Percentiles rank a stretch among this genome's conserved stretches.
Conservation (phyloP, 495 filamentous ascomycete species). For the Collariella sp. region DNA sequence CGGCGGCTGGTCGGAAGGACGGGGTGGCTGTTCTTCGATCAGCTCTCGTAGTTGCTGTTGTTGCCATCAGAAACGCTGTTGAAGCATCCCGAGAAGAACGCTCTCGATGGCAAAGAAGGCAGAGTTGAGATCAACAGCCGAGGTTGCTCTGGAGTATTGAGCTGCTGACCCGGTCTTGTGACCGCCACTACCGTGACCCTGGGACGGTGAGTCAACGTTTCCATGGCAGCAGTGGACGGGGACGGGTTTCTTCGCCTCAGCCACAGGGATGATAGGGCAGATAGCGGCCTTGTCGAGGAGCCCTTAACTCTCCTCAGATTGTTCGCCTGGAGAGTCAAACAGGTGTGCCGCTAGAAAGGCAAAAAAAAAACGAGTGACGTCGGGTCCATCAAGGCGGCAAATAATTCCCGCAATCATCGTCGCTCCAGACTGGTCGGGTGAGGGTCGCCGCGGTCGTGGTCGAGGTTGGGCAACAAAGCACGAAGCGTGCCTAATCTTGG, state of each 20-base stretch:
- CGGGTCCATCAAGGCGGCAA: neutral
- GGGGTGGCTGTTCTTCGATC: too few relatives aligned
- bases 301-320: too few relatives aligned
- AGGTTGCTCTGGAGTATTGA: too few relatives aligned
- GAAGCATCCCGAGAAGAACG: too few relatives aligned
- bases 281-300: constrained; percentile 5
- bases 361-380: neutral
- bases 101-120: neutral
- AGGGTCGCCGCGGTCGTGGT: neutral
- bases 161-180: neutral
- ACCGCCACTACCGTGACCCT: neutral
- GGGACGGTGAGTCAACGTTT: neutral
- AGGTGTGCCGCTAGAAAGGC: neutral
- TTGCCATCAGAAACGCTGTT: too few relatives aligned
- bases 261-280: neutral
- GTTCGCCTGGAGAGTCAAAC: neutral
- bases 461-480: constrained; percentile 14
- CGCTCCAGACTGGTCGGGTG: neutral
- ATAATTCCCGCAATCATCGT: neutral
- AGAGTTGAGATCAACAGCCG: neutral
- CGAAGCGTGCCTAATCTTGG: constrained; percentile 9
- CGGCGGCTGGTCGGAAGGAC: too few relatives aligned
- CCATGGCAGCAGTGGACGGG: neutral
- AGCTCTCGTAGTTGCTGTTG: too few relatives aligned
- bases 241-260: neutral